Percentiles rank a stretch among this genome's conserved stretches.
Evolutionary conservation across 2,329 filamentous ascomycete species (phyloP).

Genomic region (Colletotrichum sp.): DNA sequence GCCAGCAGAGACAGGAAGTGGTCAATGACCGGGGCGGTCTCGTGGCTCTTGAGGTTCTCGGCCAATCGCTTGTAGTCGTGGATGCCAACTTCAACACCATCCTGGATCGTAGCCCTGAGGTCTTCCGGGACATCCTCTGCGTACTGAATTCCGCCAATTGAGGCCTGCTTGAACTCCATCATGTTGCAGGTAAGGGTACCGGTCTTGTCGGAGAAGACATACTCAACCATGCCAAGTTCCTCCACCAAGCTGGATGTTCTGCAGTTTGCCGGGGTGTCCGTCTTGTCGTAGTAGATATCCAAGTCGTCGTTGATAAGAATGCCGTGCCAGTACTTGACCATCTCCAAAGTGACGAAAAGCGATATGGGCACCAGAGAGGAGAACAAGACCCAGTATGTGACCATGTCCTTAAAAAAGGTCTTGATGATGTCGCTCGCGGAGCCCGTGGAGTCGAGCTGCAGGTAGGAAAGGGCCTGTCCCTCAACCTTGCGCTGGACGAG

Average conservation of each 20-base stretch:
- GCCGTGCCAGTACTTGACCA: slow-evolving; percentile 98
- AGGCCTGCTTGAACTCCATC: slow-evolving; percentile 98
- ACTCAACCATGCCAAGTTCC: slow-evolving; percentile 97
- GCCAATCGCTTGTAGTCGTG: slow-evolving; percentile 82
- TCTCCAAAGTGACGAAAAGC: slow-evolving; percentile 94
- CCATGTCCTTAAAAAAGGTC: slow-evolving; percentile 91
- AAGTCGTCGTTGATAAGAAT: slow-evolving; percentile 97
- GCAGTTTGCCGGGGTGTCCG: slow-evolving; percentile 93
- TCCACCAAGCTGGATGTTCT: slow-evolving; percentile 96
- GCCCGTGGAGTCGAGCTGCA: slow-evolving; percentile 69
- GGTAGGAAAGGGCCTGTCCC: slow-evolving; percentile 70
- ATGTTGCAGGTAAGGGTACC: slow-evolving; percentile 97
- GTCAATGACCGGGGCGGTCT: slow-evolving; percentile 60
- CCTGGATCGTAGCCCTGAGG: slow-evolving; percentile 77
- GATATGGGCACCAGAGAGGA: slow-evolving; percentile 97
- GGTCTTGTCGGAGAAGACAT: slow-evolving; percentile 98
- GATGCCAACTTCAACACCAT: slow-evolving; percentile 78
- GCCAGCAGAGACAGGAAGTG: slow-evolving; percentile 88
- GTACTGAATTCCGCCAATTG: slow-evolving; percentile 93
- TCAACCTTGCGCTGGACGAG: slow-evolving; percentile 76
- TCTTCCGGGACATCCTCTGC: slow-evolving; percentile 92
- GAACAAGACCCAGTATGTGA: slow-evolving; percentile 98
- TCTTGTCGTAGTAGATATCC: slow-evolving; percentile 97
- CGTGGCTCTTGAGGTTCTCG: slow-evolving; percentile 68
- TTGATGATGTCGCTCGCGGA: slow-evolving; percentile 61